Conservation (phyloP, 73 alveolate genomes). For the Tetrahymena elliotti region DNA sequence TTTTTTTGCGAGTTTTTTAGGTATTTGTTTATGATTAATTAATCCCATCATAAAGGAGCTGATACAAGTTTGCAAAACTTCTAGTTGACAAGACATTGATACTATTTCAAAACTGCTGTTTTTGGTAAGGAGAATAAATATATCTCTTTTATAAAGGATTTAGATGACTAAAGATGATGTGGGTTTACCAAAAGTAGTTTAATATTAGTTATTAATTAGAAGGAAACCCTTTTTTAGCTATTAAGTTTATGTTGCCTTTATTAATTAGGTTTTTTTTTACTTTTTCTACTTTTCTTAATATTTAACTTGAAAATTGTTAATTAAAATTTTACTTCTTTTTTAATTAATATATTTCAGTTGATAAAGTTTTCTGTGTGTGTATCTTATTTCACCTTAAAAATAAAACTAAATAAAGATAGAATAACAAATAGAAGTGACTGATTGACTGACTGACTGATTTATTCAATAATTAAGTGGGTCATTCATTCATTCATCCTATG, state of each 20-base stretch:
- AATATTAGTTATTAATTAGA: background rate
- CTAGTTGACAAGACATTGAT: background rate
- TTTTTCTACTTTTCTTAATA: background rate
- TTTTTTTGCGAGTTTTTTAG: background rate
- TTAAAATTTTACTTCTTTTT: background rate
- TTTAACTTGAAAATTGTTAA: background rate
- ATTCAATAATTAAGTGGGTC: too few species aligned
- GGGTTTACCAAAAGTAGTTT: background rate
- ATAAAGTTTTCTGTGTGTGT: background rate
- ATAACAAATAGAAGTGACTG: background rate
- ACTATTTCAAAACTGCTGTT: background rate
- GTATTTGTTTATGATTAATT: background rate
- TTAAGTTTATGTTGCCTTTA: background rate
- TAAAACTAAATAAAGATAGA: background rate
- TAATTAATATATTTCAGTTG: background rate
- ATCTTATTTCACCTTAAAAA: background rate
- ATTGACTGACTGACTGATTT: too few species aligned
- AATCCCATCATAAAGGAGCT: background rate
- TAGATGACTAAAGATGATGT: background rate
- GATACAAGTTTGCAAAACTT: background rate
- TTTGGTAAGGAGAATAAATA: background rate
- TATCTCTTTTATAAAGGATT: background rate
- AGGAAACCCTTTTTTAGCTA: background rate
- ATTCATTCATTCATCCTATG: background rate
- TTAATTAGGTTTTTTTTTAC: background rate